Percentiles rank a stretch among this genome's conserved stretches.
These are phyloP conservation scores for Rauvolfia tetraphylla DNA, from an alignment of 257 asterid species.

Conservation along the genomic window DNA sequence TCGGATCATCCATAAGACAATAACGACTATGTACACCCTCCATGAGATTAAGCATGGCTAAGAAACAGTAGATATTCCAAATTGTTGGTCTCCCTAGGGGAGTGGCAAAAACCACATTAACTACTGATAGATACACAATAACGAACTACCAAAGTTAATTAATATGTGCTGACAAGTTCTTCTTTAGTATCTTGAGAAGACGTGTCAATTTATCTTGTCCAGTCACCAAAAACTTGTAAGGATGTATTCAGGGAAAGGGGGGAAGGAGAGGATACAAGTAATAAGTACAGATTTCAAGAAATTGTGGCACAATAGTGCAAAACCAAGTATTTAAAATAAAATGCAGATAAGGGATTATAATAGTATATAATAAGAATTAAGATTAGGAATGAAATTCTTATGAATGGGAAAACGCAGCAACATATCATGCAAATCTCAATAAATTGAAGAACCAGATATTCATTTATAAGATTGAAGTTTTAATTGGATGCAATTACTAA, in stretches of 20 bases:
- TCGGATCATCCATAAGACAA: neutral
- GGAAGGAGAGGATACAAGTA: neutral
- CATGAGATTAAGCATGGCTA: conserved; percentile 4
- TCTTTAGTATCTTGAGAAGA: neutral
- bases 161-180: neutral
- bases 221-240: neutral
- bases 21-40: neutral
- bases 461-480: neutral
- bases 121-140: neutral
- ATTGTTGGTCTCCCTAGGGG: neutral
- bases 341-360: neutral
- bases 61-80: neutral
- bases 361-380: neutral
- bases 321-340: neutral
- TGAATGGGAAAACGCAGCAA: neutral
- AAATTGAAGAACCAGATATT: neutral
- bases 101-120: neutral
- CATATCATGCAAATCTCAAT: neutral
- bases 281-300: neutral
- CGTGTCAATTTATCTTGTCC: neutral
- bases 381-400: neutral
- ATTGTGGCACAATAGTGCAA: neutral
- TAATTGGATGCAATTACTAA: conserved; percentile 15
- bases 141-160: neutral
- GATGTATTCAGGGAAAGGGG: no score